Conservation (phyloP, 495 filamentous ascomycete species). For the Pyrenopolyporus hunteri region DNA sequence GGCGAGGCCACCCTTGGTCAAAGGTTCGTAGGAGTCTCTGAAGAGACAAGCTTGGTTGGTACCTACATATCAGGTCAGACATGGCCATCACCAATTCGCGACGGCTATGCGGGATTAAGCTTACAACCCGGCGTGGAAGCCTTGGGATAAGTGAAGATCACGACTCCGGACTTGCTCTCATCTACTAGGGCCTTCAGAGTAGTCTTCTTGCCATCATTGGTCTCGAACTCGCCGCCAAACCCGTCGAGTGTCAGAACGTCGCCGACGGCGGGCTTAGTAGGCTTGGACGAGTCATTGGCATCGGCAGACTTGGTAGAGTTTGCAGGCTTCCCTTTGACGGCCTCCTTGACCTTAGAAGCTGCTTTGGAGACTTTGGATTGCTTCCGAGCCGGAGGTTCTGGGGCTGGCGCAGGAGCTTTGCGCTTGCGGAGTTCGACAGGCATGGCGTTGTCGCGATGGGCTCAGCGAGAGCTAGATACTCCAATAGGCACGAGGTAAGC, state of each 20-base stretch:
- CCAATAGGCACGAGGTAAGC: slow-evolving; percentile 1
- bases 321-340: slow-evolving; percentile 45
- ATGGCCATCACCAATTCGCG: slow-evolving; percentile 5
- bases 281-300: slow-evolving; percentile 42
- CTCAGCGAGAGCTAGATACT: slow-evolving; percentile 18
- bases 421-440: slow-evolving; percentile 74
- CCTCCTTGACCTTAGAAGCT: slow-evolving; percentile 52
- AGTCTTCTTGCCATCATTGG: slow-evolving; percentile 78
- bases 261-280: slow-evolving; percentile 49
- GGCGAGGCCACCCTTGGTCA: slow-evolving; percentile 80
- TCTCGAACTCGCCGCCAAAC: slow-evolving; percentile 85
- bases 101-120: slow-evolving; percentile 44
- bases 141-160: slow-evolving; percentile 94
- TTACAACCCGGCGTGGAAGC: slow-evolving; percentile 95
- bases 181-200: slow-evolving; percentile 79
- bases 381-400: slow-evolving; percentile 61
- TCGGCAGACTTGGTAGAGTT: slow-evolving; percentile 45
- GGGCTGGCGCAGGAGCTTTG: slow-evolving; percentile 66
- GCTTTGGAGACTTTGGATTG: slow-evolving; percentile 52
- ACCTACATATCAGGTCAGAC: slow-evolving; percentile 60
- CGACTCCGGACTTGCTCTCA: slow-evolving; percentile 81
- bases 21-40: slow-evolving; percentile 75
- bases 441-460: slow-evolving; percentile 47
- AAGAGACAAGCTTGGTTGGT: slow-evolving; percentile 93
- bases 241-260: slow-evolving; percentile 66